Evolutionary conservation across 305 asterid genomes (phyloP), one percentile per base, ranked within the genome.

Genomic region (Fraxinus nigra): DNA sequence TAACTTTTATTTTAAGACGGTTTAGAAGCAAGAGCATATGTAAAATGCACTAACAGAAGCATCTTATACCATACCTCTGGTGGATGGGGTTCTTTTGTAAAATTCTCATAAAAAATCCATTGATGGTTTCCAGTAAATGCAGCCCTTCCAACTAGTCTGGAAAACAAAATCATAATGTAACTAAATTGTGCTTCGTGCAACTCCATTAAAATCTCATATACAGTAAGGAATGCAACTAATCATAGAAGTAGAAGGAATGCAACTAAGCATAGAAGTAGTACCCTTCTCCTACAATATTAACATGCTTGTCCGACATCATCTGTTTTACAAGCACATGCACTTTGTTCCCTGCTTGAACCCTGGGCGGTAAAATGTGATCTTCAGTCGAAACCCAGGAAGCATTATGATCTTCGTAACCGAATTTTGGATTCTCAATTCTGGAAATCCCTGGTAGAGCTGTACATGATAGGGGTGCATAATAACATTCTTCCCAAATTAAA

Each of bases 401-500:
- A 81, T 74, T 76, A 84, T 85, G 83, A 76, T 85, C 86, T 70
- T 82, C 88, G 48, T 87, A 85, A 82, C 77, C 78, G 35, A 74
- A 11, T 63, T 82, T 85, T 26, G 81, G 83, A 85, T 83, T 87
- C 73, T 76, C 73, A 81, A 56, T 77, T 78, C 85, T 89, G 43
- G 90, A 78, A 79, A 61, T 80, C 46, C 84, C 83, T 0, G 75
- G 84, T 63, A 51, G 74, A 37, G 78, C 81, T 33, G 84, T 80
- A 82, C 80, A 85, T 9, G 86, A 72, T 72, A 73, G 73, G 0
- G 87, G 86, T 54, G 86, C 93, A 75, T 85, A 84, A 83, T 86
- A 93, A 88, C 92, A 90, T 80, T 93, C 97, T 82, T 93, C 95
- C 94, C 92, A 91, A 81, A 93, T 88, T 87, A 93, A 87, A 84